phyloP scores from a whole-genome alignment of 2,329 filamentous ascomycete genomes.

The Phyllosticta ampelicida region DNA sequence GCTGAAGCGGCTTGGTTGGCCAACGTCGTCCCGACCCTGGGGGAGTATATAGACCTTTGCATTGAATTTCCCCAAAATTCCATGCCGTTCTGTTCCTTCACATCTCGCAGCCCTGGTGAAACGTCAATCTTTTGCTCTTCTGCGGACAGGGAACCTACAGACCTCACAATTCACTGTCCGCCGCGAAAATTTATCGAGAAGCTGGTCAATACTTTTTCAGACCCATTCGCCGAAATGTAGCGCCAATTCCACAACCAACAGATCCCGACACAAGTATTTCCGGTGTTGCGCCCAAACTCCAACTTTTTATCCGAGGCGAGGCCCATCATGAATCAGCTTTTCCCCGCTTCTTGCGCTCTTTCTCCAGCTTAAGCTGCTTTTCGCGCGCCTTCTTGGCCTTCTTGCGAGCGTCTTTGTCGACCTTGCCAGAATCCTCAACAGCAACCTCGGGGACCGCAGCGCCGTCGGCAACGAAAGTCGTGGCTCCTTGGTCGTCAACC shows the following conservation, averaged over 20 bases:
- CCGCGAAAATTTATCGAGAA: too few species aligned
- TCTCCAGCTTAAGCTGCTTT: constrained; percentile 32
- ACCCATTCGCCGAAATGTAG: neutral
- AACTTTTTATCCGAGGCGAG: neutral
- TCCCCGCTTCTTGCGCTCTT: constrained; percentile 21
- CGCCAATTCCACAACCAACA: neutral
- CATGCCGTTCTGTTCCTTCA: neutral
- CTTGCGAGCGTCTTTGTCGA: constrained; percentile 31
- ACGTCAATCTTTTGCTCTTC: neutral
- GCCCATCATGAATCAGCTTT: constrained; percentile 7
- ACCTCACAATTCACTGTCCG: neutral
- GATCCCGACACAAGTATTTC: neutral
- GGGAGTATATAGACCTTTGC: constrained; percentile 5
- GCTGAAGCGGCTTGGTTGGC: neutral
- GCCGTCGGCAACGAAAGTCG: constrained; percentile 21
- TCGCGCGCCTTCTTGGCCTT: constrained; percentile 45
- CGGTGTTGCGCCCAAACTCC: neutral
- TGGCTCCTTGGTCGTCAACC: constrained; percentile 31
- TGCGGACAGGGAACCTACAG: neutral
- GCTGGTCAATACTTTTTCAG: neutral
- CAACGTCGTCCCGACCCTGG: neutral
- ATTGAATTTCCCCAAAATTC: neutral
- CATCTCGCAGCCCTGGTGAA: neutral
- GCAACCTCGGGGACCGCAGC: constrained; percentile 23
- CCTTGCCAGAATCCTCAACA: constrained; percentile 10